Evolutionary conservation across 495 filamentous ascomycete species (phyloP).

Genomic region (Massariosphaeria phaeospora): DNA sequence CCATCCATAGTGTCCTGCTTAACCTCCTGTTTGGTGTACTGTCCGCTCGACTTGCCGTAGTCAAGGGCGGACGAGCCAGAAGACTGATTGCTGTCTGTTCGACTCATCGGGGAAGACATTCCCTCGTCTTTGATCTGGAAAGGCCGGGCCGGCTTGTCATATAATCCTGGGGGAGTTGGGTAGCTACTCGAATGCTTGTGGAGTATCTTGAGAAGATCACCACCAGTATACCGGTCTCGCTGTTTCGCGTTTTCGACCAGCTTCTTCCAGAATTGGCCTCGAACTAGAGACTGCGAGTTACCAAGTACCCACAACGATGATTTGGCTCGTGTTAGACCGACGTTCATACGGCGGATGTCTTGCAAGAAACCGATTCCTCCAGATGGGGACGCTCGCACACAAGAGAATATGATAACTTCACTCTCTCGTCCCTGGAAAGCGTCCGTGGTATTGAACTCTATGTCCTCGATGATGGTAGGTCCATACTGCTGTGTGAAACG

Average conservation of each 20-base stretch:
- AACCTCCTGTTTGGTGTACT: constrained; percentile 6
- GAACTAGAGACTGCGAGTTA: constrained; percentile 74
- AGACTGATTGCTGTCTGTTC: not conserved
- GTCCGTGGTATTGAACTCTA: constrained; percentile 98
- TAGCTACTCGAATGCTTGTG: constrained; percentile 41
- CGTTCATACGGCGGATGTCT: constrained; percentile 99
- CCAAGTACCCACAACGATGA: constrained; percentile 93
- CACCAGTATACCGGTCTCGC: constrained; percentile 71
- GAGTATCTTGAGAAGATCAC: constrained; percentile 55
- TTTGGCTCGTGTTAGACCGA: constrained; percentile 92
- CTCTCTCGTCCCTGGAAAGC: constrained; percentile 96
- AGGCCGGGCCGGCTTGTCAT: constrained; percentile 2
- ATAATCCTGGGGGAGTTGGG: not conserved
- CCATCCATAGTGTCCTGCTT: constrained; percentile 1
- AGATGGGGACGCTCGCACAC: constrained; percentile 79
- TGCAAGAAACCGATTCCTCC: constrained; percentile 96
- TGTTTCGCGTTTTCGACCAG: constrained; percentile 73
- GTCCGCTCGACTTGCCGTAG: not conserved
- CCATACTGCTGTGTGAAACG: constrained; percentile 69
- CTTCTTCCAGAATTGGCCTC: constrained; percentile 84
- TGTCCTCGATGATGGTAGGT: constrained; percentile 62
- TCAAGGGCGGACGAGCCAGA: not conserved
- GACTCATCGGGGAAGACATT: not conserved
- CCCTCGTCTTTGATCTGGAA: not conserved
- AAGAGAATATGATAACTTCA: constrained; percentile 98